phyloP scores from a whole-genome alignment of 345 rosid species.

The Euclidium syriacum region DNA sequence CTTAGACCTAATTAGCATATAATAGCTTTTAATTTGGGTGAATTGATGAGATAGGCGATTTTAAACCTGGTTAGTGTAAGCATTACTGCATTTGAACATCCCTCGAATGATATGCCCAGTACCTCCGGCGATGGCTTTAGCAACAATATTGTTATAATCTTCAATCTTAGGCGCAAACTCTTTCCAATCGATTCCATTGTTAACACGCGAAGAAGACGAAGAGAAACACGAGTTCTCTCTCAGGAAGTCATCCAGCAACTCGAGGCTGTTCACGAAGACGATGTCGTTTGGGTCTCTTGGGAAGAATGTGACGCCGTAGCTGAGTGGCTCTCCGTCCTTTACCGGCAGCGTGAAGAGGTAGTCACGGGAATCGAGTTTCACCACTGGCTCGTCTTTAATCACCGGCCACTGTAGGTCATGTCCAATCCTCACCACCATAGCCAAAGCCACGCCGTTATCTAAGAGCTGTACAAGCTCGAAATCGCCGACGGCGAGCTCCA shows the following conservation, averaged over 20 bases:
- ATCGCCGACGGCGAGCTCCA: conserved; percentile 64
- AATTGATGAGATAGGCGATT: background rate
- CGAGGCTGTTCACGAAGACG: conserved; percentile 27
- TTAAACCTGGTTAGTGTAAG: conserved; percentile 75
- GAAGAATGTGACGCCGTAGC: conserved; percentile 67
- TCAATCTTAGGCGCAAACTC: conserved; percentile 81
- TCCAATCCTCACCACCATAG: conserved; percentile 66
- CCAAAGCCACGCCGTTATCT: conserved; percentile 53
- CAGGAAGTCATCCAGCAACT: conserved; percentile 55
- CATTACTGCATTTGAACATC: conserved; percentile 74
- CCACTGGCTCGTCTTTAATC: conserved; percentile 89
- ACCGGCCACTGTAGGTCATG: conserved; percentile 77
- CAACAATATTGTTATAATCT: conserved; percentile 62
- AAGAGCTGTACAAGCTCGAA: conserved; percentile 53
- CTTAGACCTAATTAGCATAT: background rate
- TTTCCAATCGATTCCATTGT: conserved; percentile 56
- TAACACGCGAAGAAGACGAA: conserved; percentile 20
- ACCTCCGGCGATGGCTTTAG: conserved; percentile 87
- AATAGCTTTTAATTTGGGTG: background rate
- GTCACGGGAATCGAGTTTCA: conserved; percentile 62
- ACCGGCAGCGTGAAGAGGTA: conserved; percentile 81
- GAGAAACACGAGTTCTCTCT: conserved; percentile 69
- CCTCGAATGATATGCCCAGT: conserved; percentile 93
- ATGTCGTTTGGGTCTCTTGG: conserved; percentile 7
- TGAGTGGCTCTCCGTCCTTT: conserved; percentile 65